phyloP scores from a whole-genome alignment of 1,139 yeast species.

The Nakaseomyces bracarensis region DNA sequence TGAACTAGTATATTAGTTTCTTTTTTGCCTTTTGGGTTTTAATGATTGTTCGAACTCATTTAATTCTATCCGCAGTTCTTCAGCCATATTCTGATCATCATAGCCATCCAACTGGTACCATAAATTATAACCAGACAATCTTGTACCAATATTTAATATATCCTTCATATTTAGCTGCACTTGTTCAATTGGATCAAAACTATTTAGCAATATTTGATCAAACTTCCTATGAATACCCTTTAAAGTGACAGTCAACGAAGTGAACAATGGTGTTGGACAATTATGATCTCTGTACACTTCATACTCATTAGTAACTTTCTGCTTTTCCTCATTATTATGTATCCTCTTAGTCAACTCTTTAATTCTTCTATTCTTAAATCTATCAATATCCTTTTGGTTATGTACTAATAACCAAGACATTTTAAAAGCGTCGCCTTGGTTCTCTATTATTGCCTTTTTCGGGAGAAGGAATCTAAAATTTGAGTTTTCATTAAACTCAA shows the following conservation, averaged over 20 bases:
- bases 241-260: conserved; percentile 57
- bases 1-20: background rate
- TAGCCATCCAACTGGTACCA: conserved; percentile 85
- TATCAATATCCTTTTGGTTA: conserved; percentile 23
- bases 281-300: conserved; percentile 14
- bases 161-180: conserved; percentile 57
- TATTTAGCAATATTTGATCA: conserved; percentile 60
- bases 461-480: conserved; percentile 70
- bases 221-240: conserved; percentile 58
- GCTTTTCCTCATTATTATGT: conserved; percentile 12
- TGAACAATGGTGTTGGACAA: conserved; percentile 42
- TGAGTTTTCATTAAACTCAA: conserved; percentile 78
- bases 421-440: conserved; percentile 23
- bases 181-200: conserved; percentile 50
- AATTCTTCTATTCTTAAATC: conserved; percentile 21
- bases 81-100: conserved; percentile 48
- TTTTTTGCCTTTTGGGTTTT: conserved; percentile 33
- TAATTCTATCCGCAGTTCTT: conserved; percentile 32
- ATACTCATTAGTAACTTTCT: conserved; percentile 15
- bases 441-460: conserved; percentile 64
- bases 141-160: conserved; percentile 50
- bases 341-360: conserved; percentile 17
- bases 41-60: conserved; percentile 35
- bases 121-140: conserved; percentile 54
- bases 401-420: conserved; percentile 31